Conservation (phyloP, 768 basidiomycete species). For the Cystobasidium onofrii region DNA sequence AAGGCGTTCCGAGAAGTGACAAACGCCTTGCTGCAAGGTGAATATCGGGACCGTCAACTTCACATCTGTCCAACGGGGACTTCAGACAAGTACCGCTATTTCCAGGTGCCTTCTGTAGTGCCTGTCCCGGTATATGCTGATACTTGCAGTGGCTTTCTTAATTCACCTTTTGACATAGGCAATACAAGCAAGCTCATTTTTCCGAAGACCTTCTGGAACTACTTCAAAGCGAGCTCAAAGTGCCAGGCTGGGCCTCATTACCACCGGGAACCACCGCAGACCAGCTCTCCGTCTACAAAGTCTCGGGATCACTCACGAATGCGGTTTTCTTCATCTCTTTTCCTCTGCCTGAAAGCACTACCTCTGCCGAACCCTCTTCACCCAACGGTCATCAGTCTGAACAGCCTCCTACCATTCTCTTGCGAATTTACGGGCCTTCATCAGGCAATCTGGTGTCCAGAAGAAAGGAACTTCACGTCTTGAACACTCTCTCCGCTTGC, state of each 20-base stretch:
- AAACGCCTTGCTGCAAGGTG: conserved; percentile 39
- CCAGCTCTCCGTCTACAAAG: conserved; percentile 54
- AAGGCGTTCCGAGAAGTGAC: conserved; percentile 37
- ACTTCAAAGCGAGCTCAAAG: conserved; percentile 34
- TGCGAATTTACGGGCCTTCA: conserved; percentile 86
- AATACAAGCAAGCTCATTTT: conserved; percentile 35
- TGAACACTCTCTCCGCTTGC: conserved; percentile 77
- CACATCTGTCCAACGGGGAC: background rate
- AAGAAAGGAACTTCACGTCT: conserved; percentile 69
- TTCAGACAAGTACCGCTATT: background rate
- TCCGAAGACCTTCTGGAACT: conserved; percentile 34
- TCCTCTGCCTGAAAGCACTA: background rate
- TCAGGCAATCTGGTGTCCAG: conserved; percentile 81
- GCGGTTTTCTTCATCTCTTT: conserved; percentile 86
- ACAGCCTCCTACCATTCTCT: conserved; percentile 57
- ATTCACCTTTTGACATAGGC: conserved; percentile 12
- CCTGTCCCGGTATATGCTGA: background rate
- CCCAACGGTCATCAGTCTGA: background rate
- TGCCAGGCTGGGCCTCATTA: conserved; percentile 38
- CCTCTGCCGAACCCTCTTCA: conserved; percentile 24
- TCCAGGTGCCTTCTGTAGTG: background rate
- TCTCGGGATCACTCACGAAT: conserved; percentile 88
- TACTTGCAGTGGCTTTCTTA: background rate
- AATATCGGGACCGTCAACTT: background rate
- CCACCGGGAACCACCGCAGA: conserved; percentile 23